These are phyloP conservation scores for Eleusine indica DNA, from an alignment of 176 grass and related monocot species.

Conservation along the genomic window DNA sequence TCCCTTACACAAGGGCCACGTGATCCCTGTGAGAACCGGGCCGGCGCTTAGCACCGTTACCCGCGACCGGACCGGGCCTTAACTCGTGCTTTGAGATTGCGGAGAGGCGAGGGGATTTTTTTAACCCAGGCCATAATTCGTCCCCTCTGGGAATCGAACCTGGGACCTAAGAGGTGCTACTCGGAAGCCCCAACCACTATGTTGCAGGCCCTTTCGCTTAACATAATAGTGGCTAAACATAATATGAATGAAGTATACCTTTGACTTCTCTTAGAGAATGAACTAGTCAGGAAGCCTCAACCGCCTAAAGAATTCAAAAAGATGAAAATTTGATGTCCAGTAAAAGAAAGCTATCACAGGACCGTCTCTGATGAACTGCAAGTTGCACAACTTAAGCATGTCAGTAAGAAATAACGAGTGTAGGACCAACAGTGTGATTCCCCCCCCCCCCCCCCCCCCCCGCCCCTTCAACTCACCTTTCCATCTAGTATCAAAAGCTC, in stretches of 20 bases:
- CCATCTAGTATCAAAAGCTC: constrained; percentile 92
- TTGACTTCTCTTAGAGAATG: constrained; percentile 30
- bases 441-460: no score
- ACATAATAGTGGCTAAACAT: not conserved
- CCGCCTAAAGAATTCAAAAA: constrained; percentile 66
- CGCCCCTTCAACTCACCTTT: constrained; percentile 59
- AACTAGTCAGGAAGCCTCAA: constrained; percentile 69
- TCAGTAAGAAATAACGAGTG: constrained; percentile 33
- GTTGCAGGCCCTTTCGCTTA: no score
- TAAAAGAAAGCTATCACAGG: constrained; percentile 95
- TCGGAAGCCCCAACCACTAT: no score
- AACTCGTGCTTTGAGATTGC: no score
- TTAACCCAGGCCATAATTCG: no score
- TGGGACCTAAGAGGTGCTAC: no score
- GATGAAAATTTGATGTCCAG: constrained; percentile 79
- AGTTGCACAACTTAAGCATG: constrained; percentile 34
- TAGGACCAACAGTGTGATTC: not conserved
- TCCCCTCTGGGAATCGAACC: no score
- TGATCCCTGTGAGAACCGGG: no score
- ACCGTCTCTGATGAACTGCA: constrained; percentile 87
- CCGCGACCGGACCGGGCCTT: no score
- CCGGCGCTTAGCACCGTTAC: no score
- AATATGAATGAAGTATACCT: constrained; percentile 41
- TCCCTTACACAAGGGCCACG: no score
- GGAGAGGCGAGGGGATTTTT: no score